A percentile compares a stretch with the other conserved stretches of the same genome.
phyloP scores from a whole-genome alignment of 169 alveolate genomes.

The Babesia sp. region DNA sequence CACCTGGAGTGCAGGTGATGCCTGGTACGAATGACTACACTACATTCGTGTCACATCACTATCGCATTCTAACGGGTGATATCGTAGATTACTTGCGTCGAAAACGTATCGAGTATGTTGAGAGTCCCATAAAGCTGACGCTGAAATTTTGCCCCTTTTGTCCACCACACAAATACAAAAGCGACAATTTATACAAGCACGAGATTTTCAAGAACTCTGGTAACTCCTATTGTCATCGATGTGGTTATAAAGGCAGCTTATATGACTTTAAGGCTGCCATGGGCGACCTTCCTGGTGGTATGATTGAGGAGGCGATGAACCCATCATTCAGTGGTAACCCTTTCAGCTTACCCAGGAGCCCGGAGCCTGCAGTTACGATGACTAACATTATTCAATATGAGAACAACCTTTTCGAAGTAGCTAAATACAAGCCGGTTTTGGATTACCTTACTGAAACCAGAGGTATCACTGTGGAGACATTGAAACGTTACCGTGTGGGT shows the following conservation, averaged over 20 bases:
- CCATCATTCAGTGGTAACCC: constrained; percentile 41
- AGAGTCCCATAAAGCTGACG: constrained; percentile 75
- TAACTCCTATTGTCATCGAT: constrained; percentile 83
- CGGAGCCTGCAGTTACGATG: constrained; percentile 52
- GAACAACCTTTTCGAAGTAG: constrained; percentile 64
- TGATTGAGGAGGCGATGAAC: constrained; percentile 46
- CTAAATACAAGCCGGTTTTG: constrained; percentile 70
- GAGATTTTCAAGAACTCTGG: constrained; percentile 83
- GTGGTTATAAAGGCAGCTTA: constrained; percentile 84
- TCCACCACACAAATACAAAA: constrained; percentile 82
- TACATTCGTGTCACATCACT: constrained; percentile 78
- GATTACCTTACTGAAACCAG: constrained; percentile 82
- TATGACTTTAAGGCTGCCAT: constrained; percentile 83
- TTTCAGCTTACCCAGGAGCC: constrained; percentile 8
- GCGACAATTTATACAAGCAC: constrained; percentile 80
- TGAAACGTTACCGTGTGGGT: constrained; percentile 84
- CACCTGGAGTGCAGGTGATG: not conserved
- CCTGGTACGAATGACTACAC: constrained; percentile 38
- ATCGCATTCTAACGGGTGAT: constrained; percentile 71
- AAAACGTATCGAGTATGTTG: constrained; percentile 75
- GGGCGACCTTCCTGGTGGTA: constrained; percentile 74
- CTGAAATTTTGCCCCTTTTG: constrained; percentile 81
- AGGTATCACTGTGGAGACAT: constrained; percentile 74
- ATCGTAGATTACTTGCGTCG: constrained; percentile 77
- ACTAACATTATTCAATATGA: constrained; percentile 69